Percentiles rank a stretch among this genome's conserved stretches.
These are phyloP conservation scores for Erythrophleum ivorense DNA, from an alignment of 331 rosid genomes.

Conservation along the genomic window DNA sequence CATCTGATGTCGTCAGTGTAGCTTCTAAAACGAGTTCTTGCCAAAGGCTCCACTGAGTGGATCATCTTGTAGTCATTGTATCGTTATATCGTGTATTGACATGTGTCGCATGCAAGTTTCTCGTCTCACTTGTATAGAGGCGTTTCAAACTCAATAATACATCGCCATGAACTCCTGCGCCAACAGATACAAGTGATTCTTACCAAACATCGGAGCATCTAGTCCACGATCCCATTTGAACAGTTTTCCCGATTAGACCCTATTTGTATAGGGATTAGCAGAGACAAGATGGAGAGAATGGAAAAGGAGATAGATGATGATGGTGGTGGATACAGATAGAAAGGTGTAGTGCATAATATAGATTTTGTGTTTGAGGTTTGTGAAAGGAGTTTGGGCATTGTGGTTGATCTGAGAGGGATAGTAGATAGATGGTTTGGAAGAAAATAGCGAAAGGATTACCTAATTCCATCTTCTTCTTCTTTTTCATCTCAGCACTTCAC, in stretches of 20 bases:
- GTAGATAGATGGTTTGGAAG: background rate
- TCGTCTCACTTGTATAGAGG: conserved; percentile 34
- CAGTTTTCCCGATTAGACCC: background rate
- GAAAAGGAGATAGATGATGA: background rate
- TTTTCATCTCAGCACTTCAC: background rate
- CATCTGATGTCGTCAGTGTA: conserved; percentile 42
- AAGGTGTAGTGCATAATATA: background rate
- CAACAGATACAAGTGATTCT: background rate
- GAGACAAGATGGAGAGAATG: background rate
- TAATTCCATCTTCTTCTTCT: background rate
- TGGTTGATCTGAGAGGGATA: background rate
- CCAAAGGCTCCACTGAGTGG: conserved; percentile 33
- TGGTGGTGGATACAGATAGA: background rate
- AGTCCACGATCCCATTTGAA: background rate
- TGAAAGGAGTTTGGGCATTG: background rate
- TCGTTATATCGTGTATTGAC: conserved; percentile 15
- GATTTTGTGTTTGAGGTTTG: background rate
- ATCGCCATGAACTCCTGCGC: conserved; percentile 34
- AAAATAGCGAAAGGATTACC: background rate
- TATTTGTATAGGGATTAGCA: background rate
- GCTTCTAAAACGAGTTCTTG: conserved; percentile 38
- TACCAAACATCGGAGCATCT: background rate
- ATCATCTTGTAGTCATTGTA: conserved; percentile 17
- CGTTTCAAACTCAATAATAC: conserved; percentile 43
- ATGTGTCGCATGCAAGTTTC: conserved; percentile 16